A percentile compares a stretch with the other conserved stretches of the same genome.
Evolutionary conservation across 371 early-diverging fungal species (phyloP).

Genomic region (Rhizopus stolonifer): DNA sequence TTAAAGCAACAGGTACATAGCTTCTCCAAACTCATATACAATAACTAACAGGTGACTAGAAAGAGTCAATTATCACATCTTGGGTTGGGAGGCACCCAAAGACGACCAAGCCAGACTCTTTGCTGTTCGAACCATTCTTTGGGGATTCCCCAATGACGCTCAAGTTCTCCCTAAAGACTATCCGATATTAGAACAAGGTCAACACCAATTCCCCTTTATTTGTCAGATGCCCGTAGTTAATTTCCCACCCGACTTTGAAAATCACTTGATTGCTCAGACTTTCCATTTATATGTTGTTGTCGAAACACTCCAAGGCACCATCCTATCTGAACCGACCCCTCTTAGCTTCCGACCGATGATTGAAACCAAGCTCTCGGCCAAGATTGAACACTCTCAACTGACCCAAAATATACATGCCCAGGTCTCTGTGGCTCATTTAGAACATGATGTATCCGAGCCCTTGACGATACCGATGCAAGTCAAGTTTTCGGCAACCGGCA

Average conservation of each 20-base stretch:
- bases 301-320: conserved; percentile 15
- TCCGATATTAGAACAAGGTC: conserved; percentile 27
- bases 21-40: background rate
- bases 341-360: conserved; percentile 23
- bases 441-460: conserved; percentile 20
- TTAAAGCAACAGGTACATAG: conserved; percentile 25
- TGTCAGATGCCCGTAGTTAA: conserved; percentile 36
- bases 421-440: conserved; percentile 21
- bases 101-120: conserved; percentile 26
- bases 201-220: conserved; percentile 26
- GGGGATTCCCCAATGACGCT: conserved; percentile 18
- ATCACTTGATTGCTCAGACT: conserved; percentile 26
- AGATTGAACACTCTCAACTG: conserved; percentile 12
- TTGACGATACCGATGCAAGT: conserved; percentile 13
- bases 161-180: conserved; percentile 11
- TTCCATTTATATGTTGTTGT: conserved; percentile 26
- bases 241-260: conserved; percentile 30
- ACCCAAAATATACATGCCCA: conserved; percentile 7
- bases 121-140: conserved; percentile 31
- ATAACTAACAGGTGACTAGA: conserved; percentile 11
- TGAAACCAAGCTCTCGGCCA: conserved; percentile 20
- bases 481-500: background rate
- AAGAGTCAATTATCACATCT: conserved; percentile 33
- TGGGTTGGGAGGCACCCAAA: conserved; percentile 31
- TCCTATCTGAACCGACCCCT: conserved; percentile 18